These are phyloP conservation scores for Stephania japonica DNA, from an alignment of 164 flowering plant genomes.

Conservation along the genomic window DNA sequence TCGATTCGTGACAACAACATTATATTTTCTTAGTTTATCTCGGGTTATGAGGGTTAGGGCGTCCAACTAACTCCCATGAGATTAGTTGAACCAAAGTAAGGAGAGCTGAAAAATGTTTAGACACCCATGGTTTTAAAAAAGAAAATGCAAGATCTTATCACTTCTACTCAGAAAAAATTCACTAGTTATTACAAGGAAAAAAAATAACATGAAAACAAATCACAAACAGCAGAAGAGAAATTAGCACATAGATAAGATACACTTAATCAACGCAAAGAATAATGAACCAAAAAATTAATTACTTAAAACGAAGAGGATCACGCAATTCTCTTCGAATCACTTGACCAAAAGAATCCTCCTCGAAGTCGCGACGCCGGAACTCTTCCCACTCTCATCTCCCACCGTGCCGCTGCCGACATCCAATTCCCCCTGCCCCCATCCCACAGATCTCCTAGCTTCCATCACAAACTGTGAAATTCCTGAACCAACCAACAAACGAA, in stretches of 20 bases:
- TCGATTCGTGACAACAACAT: too few relatives aligned
- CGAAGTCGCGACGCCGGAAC: slow-evolving; percentile 5
- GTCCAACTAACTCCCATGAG: too few relatives aligned
- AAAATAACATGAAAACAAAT: background rate
- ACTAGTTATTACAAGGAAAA: background rate
- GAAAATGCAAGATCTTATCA: too few relatives aligned
- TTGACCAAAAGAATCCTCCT: slow-evolving; percentile 19
- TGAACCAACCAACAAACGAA: slow-evolving; percentile 14
- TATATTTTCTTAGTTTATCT: too few relatives aligned
- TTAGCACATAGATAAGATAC: too few relatives aligned
- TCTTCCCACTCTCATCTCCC: slow-evolving; percentile 8
- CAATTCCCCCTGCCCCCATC: slow-evolving; percentile 59
- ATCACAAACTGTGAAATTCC: slow-evolving; percentile 56
- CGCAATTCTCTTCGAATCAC: background rate
- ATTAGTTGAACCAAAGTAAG: too few relatives aligned
- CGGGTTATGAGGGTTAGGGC: too few relatives aligned
- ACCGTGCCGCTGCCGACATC: slow-evolving; percentile 32
- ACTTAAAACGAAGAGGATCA: background rate
- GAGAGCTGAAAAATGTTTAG: too few relatives aligned
- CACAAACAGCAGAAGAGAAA: background rate
- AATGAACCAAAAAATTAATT: background rate
- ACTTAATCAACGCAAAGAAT: background rate
- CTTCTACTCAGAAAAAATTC: background rate
- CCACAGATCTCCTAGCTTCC: slow-evolving; percentile 65
- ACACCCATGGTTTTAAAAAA: too few relatives aligned